phyloP scores from a whole-genome alignment of 768 basidiomycete species.

The Russula dissimulans region DNA sequence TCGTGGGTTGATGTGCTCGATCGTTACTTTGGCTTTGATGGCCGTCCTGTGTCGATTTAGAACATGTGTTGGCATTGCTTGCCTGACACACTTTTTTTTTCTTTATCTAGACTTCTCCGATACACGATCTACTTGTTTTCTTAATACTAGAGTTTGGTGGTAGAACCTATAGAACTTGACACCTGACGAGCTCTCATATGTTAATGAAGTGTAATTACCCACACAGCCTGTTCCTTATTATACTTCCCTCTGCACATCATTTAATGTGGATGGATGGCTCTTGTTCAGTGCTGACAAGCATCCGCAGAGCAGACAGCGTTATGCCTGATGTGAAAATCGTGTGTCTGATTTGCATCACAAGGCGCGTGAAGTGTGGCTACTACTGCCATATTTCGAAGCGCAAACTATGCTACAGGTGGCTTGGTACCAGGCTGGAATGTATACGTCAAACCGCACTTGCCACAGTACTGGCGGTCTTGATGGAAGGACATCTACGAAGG shows the following conservation, averaged over 20 bases:
- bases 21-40: constrained; percentile 9
- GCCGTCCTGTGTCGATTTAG: background rate
- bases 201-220: background rate
- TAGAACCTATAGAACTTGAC: constrained; percentile 2
- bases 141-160: constrained; percentile 7
- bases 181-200: background rate
- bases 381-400: background rate
- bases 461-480: constrained; percentile 96
- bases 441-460: constrained; percentile 87
- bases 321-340: background rate
- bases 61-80: background rate
- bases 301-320: too few species aligned
- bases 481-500: constrained; percentile 87
- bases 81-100: background rate
- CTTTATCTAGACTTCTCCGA: background rate
- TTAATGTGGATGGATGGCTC: background rate
- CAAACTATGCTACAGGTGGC: constrained; percentile 54
- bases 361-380: background rate
- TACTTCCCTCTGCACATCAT: background rate
- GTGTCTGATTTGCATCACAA: background rate
- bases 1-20: constrained; percentile 17
- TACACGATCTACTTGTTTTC: background rate
- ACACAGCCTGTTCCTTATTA: background rate
- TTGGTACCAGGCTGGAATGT: constrained; percentile 75
- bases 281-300: too few species aligned